phyloP scores from a whole-genome alignment of 1,139 yeast genomes.

The Arxiozyma slooffiae region DNA sequence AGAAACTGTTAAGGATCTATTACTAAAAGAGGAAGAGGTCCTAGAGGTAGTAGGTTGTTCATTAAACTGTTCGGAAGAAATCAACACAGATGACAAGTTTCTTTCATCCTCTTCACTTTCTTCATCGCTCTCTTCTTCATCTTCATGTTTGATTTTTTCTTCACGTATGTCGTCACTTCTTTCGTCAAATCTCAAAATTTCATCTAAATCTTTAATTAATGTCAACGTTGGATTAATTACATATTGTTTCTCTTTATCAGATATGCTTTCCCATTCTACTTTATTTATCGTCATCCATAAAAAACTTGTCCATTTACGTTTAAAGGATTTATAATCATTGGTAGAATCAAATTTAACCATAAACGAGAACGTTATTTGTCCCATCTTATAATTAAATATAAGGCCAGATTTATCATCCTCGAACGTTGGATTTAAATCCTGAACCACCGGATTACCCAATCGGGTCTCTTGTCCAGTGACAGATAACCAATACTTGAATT shows the following conservation, averaged over 20 bases:
- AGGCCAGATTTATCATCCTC: conserved; percentile 50
- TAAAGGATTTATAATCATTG: conserved; percentile 42
- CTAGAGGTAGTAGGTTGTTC: conserved; percentile 7
- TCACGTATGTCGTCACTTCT: conserved; percentile 15
- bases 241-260: conserved; percentile 40
- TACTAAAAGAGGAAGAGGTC: conserved; percentile 31
- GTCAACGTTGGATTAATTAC: conserved; percentile 40
- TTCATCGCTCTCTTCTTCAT: conserved; percentile 14
- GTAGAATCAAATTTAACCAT: conserved; percentile 44
- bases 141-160: conserved; percentile 3
- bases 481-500: conserved; percentile 47
- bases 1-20: conserved; percentile 58
- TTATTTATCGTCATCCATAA: conserved; percentile 56
- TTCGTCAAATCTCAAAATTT: conserved; percentile 29
- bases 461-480: conserved; percentile 30
- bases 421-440: conserved; percentile 56
- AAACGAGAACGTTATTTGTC: conserved; percentile 46
- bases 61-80: conserved; percentile 25
- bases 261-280: conserved; percentile 39
- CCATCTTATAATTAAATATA: conserved; percentile 49
- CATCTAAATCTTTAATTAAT: conserved; percentile 28
- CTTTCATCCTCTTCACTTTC: conserved; percentile 22
- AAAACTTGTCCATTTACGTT: conserved; percentile 41
- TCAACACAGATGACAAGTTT: conserved; percentile 7
- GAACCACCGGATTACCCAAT: conserved; percentile 39